These are phyloP conservation scores for Hondaea fermentalgiana DNA, from an alignment of 108 stramenopile species.

Conservation along the genomic window DNA sequence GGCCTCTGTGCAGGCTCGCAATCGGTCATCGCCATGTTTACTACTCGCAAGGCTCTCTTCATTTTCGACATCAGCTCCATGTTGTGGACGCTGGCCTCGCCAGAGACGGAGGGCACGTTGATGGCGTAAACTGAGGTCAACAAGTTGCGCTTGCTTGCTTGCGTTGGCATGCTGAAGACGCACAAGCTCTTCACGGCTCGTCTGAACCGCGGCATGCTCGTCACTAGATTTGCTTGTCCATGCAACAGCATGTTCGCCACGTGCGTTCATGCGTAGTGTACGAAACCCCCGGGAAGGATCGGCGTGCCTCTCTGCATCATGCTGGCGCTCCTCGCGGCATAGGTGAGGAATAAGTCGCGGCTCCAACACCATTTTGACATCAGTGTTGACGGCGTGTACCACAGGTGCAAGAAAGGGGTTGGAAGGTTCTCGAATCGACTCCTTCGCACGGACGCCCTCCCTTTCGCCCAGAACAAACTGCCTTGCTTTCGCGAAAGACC, in stretches of 20 bases:
- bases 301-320: neutral
- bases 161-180: neutral
- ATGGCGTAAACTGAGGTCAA: neutral
- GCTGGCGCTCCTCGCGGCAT: neutral
- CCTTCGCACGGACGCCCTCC: neutral
- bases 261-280: neutral
- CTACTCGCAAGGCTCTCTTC: too few relatives aligned
- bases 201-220: neutral
- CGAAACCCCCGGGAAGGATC: neutral
- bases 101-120: neutral
- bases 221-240: neutral
- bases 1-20: too few relatives aligned
- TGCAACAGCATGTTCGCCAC: neutral
- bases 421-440: neutral
- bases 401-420: neutral
- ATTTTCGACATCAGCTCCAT: neutral
- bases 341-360: neutral
- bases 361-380: too few relatives aligned
- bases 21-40: too few relatives aligned
- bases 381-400: too few relatives aligned
- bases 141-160: neutral
- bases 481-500: too few relatives aligned
- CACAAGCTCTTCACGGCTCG: neutral
- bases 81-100: neutral
- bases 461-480: too few relatives aligned